These are phyloP conservation scores for Tieghemiomyces parasiticus DNA, from an alignment of 192 early-diverging fungal species.

Conservation along the genomic window DNA sequence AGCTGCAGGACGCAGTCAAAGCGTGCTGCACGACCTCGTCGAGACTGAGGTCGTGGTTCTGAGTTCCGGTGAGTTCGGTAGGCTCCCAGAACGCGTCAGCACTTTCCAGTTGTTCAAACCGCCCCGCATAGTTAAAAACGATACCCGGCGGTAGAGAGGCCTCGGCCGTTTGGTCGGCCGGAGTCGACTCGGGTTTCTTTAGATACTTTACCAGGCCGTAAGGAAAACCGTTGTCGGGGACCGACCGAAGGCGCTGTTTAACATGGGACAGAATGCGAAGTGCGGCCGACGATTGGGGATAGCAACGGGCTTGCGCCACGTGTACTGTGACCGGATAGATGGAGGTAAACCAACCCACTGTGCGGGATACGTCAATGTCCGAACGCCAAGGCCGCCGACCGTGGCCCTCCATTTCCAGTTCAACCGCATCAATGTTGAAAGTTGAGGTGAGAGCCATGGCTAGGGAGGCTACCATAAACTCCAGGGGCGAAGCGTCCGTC, in stretches of 20 bases:
- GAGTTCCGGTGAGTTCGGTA: neutral
- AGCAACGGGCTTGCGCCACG: neutral
- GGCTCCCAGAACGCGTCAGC: neutral
- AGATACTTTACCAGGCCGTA: neutral
- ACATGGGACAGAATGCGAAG: neutral
- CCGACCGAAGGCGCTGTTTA: neutral
- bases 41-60: neutral
- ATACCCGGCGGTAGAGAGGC: neutral
- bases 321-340: neutral
- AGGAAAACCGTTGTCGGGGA: neutral
- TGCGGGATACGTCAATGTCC: conserved; percentile 1
- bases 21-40: neutral
- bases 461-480: neutral
- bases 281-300: neutral
- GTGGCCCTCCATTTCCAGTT: neutral
- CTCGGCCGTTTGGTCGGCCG: neutral
- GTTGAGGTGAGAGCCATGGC: neutral
- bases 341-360: conserved; percentile 3
- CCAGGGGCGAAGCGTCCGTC: neutral
- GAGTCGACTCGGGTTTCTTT: neutral
- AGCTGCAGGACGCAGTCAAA: neutral
- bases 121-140: neutral
- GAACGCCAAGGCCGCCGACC: neutral
- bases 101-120: neutral
- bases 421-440: neutral